Evolutionary conservation across 192 early-diverging fungal species (phyloP).

Genomic region (Endogone sp.): DNA sequence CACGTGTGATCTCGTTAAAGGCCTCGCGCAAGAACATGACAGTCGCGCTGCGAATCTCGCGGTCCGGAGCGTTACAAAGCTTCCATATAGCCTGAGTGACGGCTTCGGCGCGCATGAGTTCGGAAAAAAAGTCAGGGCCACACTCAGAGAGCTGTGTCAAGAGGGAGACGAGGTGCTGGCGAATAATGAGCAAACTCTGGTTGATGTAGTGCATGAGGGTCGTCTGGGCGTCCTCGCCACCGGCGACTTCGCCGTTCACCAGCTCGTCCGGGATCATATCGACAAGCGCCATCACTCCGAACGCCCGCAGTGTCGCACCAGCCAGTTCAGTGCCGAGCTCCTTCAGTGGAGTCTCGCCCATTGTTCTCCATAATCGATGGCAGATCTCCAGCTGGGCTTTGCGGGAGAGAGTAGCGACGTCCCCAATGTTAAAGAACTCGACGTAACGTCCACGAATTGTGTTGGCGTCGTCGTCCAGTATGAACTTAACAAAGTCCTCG

Average conservation of each 20-base stretch:
- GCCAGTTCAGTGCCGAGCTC: not conserved
- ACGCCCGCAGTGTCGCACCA: not conserved
- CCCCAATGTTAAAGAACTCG: not conserved
- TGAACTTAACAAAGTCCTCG: not conserved
- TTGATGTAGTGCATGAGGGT: not conserved
- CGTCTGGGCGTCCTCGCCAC: not conserved
- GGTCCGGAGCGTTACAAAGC: conserved; percentile 1
- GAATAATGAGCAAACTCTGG: not conserved
- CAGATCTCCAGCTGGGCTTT: not conserved
- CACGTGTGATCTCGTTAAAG: conserved; percentile 1
- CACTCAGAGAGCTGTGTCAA: not conserved
- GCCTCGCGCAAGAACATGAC: conserved; percentile 9
- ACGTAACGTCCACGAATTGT: not conserved
- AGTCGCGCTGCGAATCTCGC: conserved; percentile 3
- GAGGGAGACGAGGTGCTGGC: not conserved
- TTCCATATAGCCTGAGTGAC: not conserved
- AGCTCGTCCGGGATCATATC: not conserved
- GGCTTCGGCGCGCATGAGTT: not conserved
- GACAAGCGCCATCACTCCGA: not conserved
- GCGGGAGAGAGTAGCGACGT: not conserved
- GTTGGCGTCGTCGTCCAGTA: not conserved
- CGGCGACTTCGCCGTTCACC: too few relatives aligned
- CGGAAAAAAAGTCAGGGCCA: not conserved
- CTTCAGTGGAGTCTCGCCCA: not conserved
- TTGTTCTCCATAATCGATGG: not conserved